These are phyloP conservation scores for Hericium coralloides DNA, from an alignment of 768 basidiomycete genomes.

Conservation along the genomic window DNA sequence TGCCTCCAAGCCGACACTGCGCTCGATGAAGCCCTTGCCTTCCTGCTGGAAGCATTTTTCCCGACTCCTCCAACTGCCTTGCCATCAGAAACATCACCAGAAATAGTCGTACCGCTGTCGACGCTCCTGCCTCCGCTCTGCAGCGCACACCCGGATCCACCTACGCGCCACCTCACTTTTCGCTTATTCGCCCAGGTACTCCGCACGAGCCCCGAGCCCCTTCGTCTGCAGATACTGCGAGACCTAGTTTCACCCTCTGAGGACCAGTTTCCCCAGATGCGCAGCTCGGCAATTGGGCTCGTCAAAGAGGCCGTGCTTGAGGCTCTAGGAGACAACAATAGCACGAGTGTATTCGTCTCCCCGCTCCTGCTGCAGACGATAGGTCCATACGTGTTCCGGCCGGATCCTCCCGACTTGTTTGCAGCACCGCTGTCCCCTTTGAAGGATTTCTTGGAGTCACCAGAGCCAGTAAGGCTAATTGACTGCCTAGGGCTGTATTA, in stretches of 20 bases:
- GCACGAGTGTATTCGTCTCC: constrained; percentile 41
- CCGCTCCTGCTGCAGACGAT: constrained; percentile 47
- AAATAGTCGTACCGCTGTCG: constrained; percentile 39
- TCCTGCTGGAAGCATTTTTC: constrained; percentile 35
- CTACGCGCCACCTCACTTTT: constrained; percentile 50
- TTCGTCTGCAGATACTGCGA: constrained; percentile 46
- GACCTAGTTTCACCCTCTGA: constrained; percentile 39
- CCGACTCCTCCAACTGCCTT: neutral
- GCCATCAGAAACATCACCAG: constrained; percentile 26
- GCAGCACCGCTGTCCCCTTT: constrained; percentile 12
- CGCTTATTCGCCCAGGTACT: constrained; percentile 50
- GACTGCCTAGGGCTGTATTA: constrained; percentile 67
- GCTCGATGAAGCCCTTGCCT: constrained; percentile 52
- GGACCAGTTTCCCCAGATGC: constrained; percentile 52
- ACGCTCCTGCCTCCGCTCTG: constrained; percentile 46
- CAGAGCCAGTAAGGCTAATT: constrained; percentile 52
- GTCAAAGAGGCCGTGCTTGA: constrained; percentile 61
- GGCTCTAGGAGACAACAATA: constrained; percentile 21
- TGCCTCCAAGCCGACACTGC: constrained; percentile 45
- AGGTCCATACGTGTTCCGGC: constrained; percentile 49
- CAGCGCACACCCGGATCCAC: constrained; percentile 51
- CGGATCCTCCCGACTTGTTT: constrained; percentile 48
- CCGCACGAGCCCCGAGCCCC: constrained; percentile 32
- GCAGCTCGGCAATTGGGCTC: constrained; percentile 57
- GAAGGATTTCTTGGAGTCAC: constrained; percentile 32